phyloP scores from a whole-genome alignment of 306 rosid genomes.

The Cyamopsis tetragonoloba region DNA sequence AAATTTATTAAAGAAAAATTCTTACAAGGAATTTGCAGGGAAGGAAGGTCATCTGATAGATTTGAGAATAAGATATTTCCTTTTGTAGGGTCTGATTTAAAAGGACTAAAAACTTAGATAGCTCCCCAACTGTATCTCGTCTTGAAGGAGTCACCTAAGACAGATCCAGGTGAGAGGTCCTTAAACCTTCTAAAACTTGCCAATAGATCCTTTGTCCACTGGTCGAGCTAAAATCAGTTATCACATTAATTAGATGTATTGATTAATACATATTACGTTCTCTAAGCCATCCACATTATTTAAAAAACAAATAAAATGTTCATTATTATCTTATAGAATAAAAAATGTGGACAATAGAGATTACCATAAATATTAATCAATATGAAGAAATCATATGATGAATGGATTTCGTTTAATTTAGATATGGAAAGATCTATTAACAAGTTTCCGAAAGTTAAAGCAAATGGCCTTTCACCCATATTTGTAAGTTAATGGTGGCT shows the following conservation, averaged over 20 bases:
- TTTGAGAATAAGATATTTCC: background rate
- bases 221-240: background rate
- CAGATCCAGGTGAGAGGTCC: background rate
- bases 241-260: background rate
- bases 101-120: background rate
- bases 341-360: background rate
- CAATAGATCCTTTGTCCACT: background rate
- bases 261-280: background rate
- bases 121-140: background rate
- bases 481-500: background rate
- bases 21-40: background rate
- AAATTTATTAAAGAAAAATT: background rate
- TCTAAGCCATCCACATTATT: background rate
- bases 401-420: background rate
- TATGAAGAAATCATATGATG: constrained; percentile 3
- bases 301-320: background rate
- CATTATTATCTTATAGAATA: background rate
- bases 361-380: background rate
- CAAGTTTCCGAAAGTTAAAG: background rate
- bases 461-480: constrained; percentile 1
- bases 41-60: background rate
- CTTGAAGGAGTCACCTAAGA: background rate
- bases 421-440: constrained; percentile 5
- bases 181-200: background rate
- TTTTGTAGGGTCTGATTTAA: background rate